phyloP scores from a whole-genome alignment of 2,329 filamentous ascomycete genomes.

The Lecanicillium sp. region DNA sequence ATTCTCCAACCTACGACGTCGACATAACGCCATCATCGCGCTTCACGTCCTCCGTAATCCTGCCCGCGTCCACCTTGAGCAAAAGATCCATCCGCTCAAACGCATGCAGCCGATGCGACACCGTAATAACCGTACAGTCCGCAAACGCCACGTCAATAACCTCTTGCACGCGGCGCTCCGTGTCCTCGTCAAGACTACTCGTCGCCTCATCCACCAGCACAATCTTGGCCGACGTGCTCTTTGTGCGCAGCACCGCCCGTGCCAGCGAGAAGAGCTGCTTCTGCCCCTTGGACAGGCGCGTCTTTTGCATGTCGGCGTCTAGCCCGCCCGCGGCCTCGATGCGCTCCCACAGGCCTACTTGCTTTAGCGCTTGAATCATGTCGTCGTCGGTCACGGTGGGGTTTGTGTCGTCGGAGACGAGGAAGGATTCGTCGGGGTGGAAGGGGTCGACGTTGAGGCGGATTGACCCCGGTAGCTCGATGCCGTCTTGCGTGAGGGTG shows the following conservation, averaged over 20 bases:
- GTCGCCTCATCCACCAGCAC: conserved; percentile 14
- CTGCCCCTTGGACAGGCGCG: conserved; percentile 11
- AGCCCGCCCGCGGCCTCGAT: conserved; percentile 11
- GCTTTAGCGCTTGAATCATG: conserved; percentile 7
- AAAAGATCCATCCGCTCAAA: conserved; percentile 4
- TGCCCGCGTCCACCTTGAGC: neutral
- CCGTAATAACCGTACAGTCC: conserved; percentile 9
- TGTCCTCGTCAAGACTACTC: conserved; percentile 11
- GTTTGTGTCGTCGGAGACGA: neutral
- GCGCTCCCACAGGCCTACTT: conserved; percentile 6
- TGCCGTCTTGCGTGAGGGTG: conserved; percentile 21
- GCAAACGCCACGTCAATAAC: conserved; percentile 10
- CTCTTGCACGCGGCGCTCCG: conserved; percentile 9
- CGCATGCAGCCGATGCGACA: conserved; percentile 10
- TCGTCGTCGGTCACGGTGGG: conserved; percentile 5
- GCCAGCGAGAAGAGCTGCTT: conserved; percentile 14
- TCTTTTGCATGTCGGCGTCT: conserved; percentile 5
- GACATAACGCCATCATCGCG: too few species aligned
- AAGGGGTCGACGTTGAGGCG: conserved; percentile 6
- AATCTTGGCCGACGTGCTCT: conserved; percentile 5
- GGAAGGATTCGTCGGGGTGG: neutral
- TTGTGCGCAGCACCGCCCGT: conserved; percentile 11
- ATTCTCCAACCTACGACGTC: too few species aligned
- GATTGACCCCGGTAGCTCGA: conserved; percentile 11
- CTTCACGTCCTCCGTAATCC: neutral